Base-by-base conservation (phyloP, 2,329 filamentous ascomycete genomes). In the Cladorrhinum sp. region DNA sequence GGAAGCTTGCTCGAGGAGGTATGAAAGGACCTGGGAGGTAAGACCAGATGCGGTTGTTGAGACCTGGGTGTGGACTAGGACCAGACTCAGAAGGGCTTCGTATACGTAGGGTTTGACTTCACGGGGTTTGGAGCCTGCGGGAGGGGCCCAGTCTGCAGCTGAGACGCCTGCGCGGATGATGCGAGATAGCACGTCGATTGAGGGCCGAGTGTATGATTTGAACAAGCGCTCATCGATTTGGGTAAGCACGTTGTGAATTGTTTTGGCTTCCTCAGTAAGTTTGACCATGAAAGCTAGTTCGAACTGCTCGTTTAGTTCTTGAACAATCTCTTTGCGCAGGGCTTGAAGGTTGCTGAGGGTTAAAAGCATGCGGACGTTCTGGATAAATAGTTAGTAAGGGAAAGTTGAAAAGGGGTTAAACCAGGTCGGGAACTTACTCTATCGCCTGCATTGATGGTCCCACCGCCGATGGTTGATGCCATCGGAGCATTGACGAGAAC, bases 231-330 rank as follows among this genome's bases (percentile, higher is more conserved):
- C 84, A 71, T 98, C 93, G 65, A 99, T 97, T 73, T 98, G 92
- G 16, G 85, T 84, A 12, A 98, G 86, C 2, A 96, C 92, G 70
- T 98, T 92, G 59, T 89, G 88, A 71, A 99, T 94, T 0, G 91
- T 95, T 73, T 94, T 94, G 59, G 88, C 89, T 76, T 99, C 95
- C 65, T 97, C 94, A 1, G 92, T 96, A 62, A 99, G 83, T 71
- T 96, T 96, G 64, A 98, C 91, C 1, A 91, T 92, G 76, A 99
- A 99, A 59, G 91, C 86, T 55, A 91, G 92, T 73, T 99, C 95
- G 70, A 98, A 99, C 71, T 95, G 90, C 3, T 89, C 85, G 72
- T 96, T 91, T n/a, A 99, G 83, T 67, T 88, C 87, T 0, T 94
- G 94, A 1, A 98, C 90, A 30, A 94, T 85, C 64, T 95, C 87